Evolutionary conservation across 352 stramenopile species (phyloP).

Genomic region (Lagenidium sp.): DNA sequence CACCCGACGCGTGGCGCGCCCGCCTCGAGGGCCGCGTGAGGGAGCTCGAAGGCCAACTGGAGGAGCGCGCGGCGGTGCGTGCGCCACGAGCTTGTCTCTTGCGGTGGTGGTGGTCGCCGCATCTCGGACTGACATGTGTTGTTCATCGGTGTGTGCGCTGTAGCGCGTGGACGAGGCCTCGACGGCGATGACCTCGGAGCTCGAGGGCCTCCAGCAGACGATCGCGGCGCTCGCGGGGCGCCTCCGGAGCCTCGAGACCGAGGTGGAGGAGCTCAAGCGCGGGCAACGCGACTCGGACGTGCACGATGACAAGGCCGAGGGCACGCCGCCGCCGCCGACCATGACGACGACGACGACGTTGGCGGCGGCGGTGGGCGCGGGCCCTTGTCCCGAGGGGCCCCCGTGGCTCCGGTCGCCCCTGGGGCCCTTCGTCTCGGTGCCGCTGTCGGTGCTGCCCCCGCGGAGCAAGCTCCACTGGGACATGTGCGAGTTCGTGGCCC

Average conservation of each 20-base stretch:
- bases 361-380: slow-evolving; percentile 6
- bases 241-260: slow-evolving; percentile 9
- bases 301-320: not conserved
- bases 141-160: too few species aligned
- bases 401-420: too few species aligned
- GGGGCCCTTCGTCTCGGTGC: slow-evolving; percentile 76
- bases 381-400: too few species aligned
- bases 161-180: slow-evolving; percentile 1
- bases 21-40: slow-evolving; percentile 3
- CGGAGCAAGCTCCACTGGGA: slow-evolving; percentile 84
- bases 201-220: slow-evolving; percentile 7
- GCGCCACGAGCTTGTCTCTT: too few species aligned
- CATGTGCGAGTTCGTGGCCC: slow-evolving; percentile 77
- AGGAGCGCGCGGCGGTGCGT: slow-evolving; percentile 9
- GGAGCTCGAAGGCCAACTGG: slow-evolving; percentile 10
- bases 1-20: too few species aligned
- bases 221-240: slow-evolving; percentile 7
- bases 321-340: not conserved
- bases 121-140: too few species aligned
- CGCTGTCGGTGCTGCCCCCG: slow-evolving; percentile 74
- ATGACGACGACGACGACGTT: slow-evolving; percentile 2
- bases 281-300: not conserved
- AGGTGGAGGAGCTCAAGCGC: slow-evolving; percentile 10
- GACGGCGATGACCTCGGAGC: slow-evolving; percentile 1
- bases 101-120: too few species aligned